Evolutionary conservation across 495 filamentous ascomycete species (phyloP), one percentile per base, ranked within the genome.

Genomic region (Penicillium samsonianum): DNA sequence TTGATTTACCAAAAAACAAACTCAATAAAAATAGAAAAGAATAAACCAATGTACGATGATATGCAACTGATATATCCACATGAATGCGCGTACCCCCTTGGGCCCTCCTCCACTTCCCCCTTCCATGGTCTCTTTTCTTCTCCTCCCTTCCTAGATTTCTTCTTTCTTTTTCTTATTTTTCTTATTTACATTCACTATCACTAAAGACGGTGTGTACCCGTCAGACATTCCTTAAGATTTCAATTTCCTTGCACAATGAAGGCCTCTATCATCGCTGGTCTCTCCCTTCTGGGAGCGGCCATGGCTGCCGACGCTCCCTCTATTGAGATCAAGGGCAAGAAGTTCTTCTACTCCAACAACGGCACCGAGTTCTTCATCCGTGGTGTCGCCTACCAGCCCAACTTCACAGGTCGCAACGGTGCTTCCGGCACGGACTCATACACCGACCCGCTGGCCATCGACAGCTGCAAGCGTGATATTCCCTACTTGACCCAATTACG

Each of bases 301-400:
- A 78, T 84, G 43, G 83, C 85, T 46, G 75, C 79, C 35, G 35
- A 49, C 55, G 62, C 90, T 17, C 86, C 87, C 54, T 78, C 82
- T 20, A 89, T 92, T 63, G 72, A 87, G 62, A 82, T 85, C 75
- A 88, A 72, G 63, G 69, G 69, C 62, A 68, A 68, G 56, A 70
- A 72, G 56, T 90, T 91, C 77, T 97, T 97, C 74, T 87, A 86
- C 70, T 82, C 85, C 65, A 84, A 80, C 64, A 87, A 87, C 69
- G 86, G 86, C 58, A 87, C 84, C 19, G 87, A 98, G 77, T 98
- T 98, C 81, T 88, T 71, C 72, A 92, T 98, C 59, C 88, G 86
- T 63, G 94, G 94, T 68, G 82, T 98, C 55, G 95, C 95, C 44
- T 98, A 98, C 75, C 95, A 88, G 73, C 77, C 68, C 64, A 78